A percentile compares a stretch with the other conserved stretches of the same genome.
phyloP scores from a whole-genome alignment of 1,284 basidiomycete genomes.

The Puccinia coronata region DNA sequence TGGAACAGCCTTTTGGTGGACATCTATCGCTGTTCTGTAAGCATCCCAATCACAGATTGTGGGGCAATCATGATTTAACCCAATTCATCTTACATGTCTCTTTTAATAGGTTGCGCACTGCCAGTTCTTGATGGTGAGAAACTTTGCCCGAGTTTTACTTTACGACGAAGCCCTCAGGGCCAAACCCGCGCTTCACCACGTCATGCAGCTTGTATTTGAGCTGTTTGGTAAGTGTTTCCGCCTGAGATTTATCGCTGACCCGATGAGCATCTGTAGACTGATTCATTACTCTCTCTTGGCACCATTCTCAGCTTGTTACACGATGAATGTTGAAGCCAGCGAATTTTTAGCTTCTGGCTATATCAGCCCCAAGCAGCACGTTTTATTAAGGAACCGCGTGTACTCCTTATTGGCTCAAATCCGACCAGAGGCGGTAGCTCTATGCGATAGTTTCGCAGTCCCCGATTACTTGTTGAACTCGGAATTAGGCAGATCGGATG shows the following conservation, averaged over 20 bases:
- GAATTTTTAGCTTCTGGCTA: conserved; percentile 60
- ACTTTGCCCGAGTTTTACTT: conserved; percentile 60
- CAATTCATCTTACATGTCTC: not conserved
- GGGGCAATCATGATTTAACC: not conserved
- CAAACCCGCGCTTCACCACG: conserved; percentile 58
- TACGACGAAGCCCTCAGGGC: conserved; percentile 58
- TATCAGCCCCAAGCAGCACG: conserved; percentile 58
- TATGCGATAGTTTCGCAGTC: conserved; percentile 59
- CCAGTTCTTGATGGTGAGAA: conserved; percentile 57
- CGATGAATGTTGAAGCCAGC: conserved; percentile 55
- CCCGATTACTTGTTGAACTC: conserved; percentile 60
- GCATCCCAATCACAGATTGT: conserved; percentile 50
- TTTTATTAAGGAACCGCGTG: conserved; percentile 57
- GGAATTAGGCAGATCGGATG: conserved; percentile 58
- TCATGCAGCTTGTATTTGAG: conserved; percentile 58
- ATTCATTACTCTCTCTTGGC: not conserved
- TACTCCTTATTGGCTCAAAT: conserved; percentile 58
- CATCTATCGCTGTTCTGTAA: conserved; percentile 58
- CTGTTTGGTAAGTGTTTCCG: conserved; percentile 54
- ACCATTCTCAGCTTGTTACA: conserved; percentile 29
- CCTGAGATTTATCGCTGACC: conserved; percentile 52
- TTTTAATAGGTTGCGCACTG: conserved; percentile 54
- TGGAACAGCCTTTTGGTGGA: conserved; percentile 60
- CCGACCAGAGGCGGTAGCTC: conserved; percentile 56
- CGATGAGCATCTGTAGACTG: not conserved